Evolutionary conservation across 164 flowering plant species (phyloP).

Genomic region (Vitis riparia): DNA sequence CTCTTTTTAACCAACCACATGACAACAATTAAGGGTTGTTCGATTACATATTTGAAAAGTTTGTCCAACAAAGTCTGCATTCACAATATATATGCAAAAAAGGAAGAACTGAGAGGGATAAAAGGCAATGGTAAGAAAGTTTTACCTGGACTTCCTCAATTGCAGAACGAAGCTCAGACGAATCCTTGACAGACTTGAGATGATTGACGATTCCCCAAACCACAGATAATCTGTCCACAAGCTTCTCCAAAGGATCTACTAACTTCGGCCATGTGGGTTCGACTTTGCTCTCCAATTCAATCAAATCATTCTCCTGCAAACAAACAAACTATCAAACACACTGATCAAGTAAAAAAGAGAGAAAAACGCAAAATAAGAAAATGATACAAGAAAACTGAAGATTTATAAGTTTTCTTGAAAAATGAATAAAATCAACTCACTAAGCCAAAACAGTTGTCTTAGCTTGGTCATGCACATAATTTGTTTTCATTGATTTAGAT

Average conservation of each 20-base stretch:
- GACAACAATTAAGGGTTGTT: too few relatives aligned
- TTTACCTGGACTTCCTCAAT: constrained; percentile 92
- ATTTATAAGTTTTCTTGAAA: too few relatives aligned
- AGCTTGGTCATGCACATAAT: too few relatives aligned
- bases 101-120: not conserved
- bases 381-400: too few relatives aligned
- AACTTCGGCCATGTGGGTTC: constrained; percentile 89
- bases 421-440: too few relatives aligned
- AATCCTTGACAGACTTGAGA: constrained; percentile 88
- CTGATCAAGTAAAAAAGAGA: not conserved
- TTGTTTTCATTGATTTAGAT: too few relatives aligned
- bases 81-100: too few relatives aligned
- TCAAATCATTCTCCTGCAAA: constrained; percentile 74
- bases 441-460: too few relatives aligned
- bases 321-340: constrained; percentile 5
- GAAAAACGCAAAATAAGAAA: too few relatives aligned
- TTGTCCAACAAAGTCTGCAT: too few relatives aligned
- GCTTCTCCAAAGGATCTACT: constrained; percentile 90
- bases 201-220: constrained; percentile 94
- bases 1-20: too few relatives aligned
- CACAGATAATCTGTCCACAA: constrained; percentile 62
- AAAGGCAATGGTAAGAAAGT: not conserved
- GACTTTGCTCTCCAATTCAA: constrained; percentile 74
- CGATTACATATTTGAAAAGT: too few relatives aligned
- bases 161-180: constrained; percentile 86